Percentiles rank a stretch among this genome's conserved stretches.
phyloP scores from a whole-genome alignment of 2,329 filamentous ascomycete genomes.

The Sordariomycetes sp. region DNA sequence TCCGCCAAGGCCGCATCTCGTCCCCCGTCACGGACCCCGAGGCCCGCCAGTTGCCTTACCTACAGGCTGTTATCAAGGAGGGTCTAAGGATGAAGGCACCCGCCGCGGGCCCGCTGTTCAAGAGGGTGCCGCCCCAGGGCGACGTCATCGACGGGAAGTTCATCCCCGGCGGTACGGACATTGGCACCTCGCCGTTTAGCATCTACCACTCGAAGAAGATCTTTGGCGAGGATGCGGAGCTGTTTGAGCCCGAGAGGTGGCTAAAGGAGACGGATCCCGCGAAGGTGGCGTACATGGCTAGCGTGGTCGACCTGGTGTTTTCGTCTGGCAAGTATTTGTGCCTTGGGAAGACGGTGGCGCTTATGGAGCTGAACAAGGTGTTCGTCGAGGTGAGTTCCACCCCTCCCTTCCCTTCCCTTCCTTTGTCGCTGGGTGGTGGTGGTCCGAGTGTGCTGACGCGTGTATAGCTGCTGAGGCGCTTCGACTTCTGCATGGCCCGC shows the following conservation, averaged over 20 bases:
- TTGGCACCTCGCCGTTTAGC: constrained; percentile 27
- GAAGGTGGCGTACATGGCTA: constrained; percentile 19
- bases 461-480: not conserved
- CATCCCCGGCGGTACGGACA: constrained; percentile 29
- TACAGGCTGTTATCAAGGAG: constrained; percentile 36
- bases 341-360: constrained; percentile 28
- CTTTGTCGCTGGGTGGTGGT: not conserved
- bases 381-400: constrained; percentile 24
- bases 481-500: constrained; percentile 1
- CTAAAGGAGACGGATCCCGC: constrained; percentile 18
- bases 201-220: constrained; percentile 22
- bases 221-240: constrained; percentile 23
- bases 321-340: constrained; percentile 27
- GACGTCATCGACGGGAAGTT: constrained; percentile 21
- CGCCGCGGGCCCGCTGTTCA: constrained; percentile 20
- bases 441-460: not conserved
- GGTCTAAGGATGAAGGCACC: constrained; percentile 31
- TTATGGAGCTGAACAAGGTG: constrained; percentile 29
- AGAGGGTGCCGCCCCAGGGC: constrained; percentile 21
- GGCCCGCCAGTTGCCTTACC: constrained; percentile 25
- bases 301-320: constrained; percentile 27
- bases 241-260: constrained; percentile 36
- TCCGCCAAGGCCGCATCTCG: constrained; percentile 12
- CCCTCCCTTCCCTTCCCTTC: too few relatives aligned
- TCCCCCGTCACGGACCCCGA: constrained; percentile 18